Evolutionary conservation across 106 monocot species (phyloP).

Genomic region (Dioscorea dumetorum): DNA sequence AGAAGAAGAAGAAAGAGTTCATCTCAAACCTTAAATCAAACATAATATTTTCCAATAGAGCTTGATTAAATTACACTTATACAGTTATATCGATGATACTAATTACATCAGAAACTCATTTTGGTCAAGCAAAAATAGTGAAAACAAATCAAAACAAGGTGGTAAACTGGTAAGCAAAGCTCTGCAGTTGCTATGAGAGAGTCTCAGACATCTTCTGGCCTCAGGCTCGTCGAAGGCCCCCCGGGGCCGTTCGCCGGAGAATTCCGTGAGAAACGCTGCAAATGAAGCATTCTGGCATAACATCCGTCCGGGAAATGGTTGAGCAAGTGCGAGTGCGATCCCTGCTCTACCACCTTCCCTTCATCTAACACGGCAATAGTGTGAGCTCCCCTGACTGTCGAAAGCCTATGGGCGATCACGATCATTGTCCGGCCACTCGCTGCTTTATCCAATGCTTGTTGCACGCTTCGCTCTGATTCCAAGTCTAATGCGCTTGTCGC

Average conservation of each 20-base stretch:
- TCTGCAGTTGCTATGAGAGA: neutral
- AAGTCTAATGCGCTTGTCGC: conserved; percentile 91
- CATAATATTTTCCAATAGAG: neutral
- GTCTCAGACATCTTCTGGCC: neutral
- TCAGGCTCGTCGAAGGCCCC: conserved; percentile 16
- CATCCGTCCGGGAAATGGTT: conserved; percentile 68
- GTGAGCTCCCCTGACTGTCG: conserved; percentile 67
- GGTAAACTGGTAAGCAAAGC: neutral
- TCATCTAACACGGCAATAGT: conserved; percentile 89
- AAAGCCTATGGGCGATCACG: conserved; percentile 79
- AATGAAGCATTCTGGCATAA: conserved; percentile 85
- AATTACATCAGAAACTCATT: conserved; percentile 2
- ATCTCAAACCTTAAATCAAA: neutral
- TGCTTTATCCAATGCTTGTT: conserved; percentile 58
- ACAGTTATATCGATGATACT: neutral
- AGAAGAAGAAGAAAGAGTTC: neutral
- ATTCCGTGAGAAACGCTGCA: conserved; percentile 45
- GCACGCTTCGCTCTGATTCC: conserved; percentile 80
- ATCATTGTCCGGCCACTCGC: conserved; percentile 55
- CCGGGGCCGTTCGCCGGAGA: conserved; percentile 7
- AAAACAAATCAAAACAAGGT: neutral
- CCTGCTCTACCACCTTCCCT: conserved; percentile 94
- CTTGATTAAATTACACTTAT: neutral
- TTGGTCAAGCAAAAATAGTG: neutral
- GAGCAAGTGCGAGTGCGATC: conserved; percentile 80